A percentile compares a stretch with the other conserved stretches of the same genome.
These are phyloP conservation scores for Cyclaneusma minus DNA, from an alignment of 2,329 filamentous ascomycete genomes.

Conservation along the genomic window DNA sequence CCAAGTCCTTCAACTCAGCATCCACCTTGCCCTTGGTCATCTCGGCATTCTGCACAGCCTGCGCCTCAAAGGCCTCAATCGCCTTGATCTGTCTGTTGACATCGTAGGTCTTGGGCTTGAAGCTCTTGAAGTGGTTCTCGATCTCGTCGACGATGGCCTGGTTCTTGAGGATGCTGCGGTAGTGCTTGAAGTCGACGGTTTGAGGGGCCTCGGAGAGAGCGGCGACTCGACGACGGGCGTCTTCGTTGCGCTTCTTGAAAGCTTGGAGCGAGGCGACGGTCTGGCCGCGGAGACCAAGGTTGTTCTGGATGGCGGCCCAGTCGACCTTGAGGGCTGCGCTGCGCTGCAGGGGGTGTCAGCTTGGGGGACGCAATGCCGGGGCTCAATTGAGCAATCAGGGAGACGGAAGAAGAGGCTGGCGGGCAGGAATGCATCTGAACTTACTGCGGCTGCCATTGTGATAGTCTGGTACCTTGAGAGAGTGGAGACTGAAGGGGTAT, in stretches of 20 bases:
- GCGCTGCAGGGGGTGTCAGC: slow-evolving; percentile 42
- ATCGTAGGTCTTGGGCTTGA: slow-evolving; percentile 91
- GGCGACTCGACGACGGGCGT: slow-evolving; percentile 87
- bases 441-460: slow-evolving; percentile 54
- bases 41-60: slow-evolving; percentile 93
- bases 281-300: slow-evolving; percentile 90
- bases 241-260: slow-evolving; percentile 99
- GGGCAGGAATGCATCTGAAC: no score
- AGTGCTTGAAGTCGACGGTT: slow-evolving; percentile 82
- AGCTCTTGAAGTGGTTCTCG: slow-evolving; percentile 83
- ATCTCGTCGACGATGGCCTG: slow-evolving; percentile 89
- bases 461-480: slow-evolving; percentile 27
- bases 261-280: slow-evolving; percentile 81
- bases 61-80: slow-evolving; percentile 93
- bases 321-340: slow-evolving; percentile 98
- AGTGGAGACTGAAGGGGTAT: slow-evolving; percentile 33
- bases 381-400: slow-evolving; percentile 15
- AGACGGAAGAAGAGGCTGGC: slow-evolving; percentile 17
- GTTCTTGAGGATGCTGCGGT: slow-evolving; percentile 92
- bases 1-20: slow-evolving; percentile 81
- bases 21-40: slow-evolving; percentile 94
- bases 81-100: slow-evolving; percentile 89
- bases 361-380: slow-evolving; percentile 5
- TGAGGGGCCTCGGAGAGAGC: slow-evolving; percentile 71
- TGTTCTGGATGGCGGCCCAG: slow-evolving; percentile 89